Percentiles rank a stretch among this genome's conserved stretches.
Conservation (phyloP, 352 stramenopile genomes). For the Pelagophyceae sp. region DNA sequence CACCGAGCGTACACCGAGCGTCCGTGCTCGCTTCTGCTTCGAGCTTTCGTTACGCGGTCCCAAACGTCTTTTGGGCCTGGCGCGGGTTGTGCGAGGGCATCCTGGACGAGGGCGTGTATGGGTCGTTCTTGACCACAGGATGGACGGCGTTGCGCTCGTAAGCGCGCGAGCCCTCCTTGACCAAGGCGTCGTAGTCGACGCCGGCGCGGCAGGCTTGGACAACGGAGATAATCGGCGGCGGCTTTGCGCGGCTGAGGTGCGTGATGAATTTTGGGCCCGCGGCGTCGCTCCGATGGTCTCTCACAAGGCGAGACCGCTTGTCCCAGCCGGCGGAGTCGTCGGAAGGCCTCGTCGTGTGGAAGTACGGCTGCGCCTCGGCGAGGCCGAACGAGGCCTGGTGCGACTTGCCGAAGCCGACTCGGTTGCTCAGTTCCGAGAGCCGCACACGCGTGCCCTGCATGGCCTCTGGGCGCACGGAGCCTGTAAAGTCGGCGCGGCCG, state of each 20-base stretch:
- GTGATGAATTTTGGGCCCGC: not conserved
- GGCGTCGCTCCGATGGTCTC: not conserved
- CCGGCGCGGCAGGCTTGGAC: not conserved
- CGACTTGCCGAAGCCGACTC: not conserved
- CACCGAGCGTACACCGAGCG: too few species aligned
- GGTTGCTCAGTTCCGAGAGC: not conserved
- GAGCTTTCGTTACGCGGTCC: too few species aligned
- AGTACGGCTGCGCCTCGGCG: not conserved
- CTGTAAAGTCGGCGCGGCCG: too few species aligned
- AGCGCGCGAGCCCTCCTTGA: not conserved
- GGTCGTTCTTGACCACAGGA: not conserved
- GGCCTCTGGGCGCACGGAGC: too few species aligned
- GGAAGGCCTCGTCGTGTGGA: not conserved
- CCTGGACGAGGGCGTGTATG: too few species aligned
- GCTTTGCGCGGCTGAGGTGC: not conserved
- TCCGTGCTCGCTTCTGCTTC: too few species aligned
- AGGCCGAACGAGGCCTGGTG: not conserved
- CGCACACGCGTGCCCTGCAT: too few species aligned
- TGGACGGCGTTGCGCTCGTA: constrained; percentile 3
- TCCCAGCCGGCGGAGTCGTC: not conserved
- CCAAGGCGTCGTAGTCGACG: not conserved
- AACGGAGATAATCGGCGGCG: not conserved
- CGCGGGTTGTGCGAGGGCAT: too few species aligned
- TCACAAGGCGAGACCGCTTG: not conserved
- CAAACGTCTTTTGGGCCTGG: too few species aligned